These are phyloP conservation scores for Knufia fluminis DNA, from an alignment of 2,329 filamentous ascomycete species.

Conservation along the genomic window DNA sequence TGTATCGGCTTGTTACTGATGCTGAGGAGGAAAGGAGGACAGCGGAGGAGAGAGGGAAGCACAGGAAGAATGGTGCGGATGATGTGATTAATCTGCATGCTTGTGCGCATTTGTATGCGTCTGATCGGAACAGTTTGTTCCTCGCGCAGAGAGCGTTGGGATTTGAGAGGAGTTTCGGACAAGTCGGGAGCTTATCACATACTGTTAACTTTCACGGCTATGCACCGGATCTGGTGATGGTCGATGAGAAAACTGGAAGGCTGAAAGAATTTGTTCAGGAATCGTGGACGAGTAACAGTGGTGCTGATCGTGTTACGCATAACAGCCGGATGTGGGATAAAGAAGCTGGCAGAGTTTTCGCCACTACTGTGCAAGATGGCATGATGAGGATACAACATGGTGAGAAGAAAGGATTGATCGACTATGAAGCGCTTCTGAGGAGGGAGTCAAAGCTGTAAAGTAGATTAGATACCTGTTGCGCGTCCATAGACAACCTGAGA, in stretches of 20 bases:
- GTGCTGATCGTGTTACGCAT: constrained; percentile 38
- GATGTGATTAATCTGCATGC: constrained; percentile 46
- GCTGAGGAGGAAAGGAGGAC: constrained; percentile 23
- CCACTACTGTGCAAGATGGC: constrained; percentile 43
- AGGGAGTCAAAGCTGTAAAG: constrained; percentile 8
- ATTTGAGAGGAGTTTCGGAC: constrained; percentile 30
- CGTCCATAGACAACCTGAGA: too few relatives aligned
- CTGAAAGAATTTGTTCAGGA: constrained; percentile 44
- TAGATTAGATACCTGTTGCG: not conserved
- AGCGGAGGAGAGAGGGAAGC: constrained; percentile 14
- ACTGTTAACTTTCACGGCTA: constrained; percentile 41
- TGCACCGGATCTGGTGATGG: constrained; percentile 33
- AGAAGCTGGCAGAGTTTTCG: constrained; percentile 33
- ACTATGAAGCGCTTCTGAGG: constrained; percentile 3
- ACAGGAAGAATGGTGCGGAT: constrained; percentile 25
- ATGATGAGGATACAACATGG: constrained; percentile 30
- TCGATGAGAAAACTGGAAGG: constrained; percentile 26
- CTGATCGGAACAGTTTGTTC: constrained; percentile 47
- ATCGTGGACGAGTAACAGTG: constrained; percentile 36
- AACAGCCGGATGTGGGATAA: constrained; percentile 38
- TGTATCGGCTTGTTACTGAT: constrained; percentile 39
- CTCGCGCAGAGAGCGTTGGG: constrained; percentile 43
- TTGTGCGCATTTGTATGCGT: constrained; percentile 49
- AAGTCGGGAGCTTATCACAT: constrained; percentile 41
- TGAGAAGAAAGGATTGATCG: not conserved